Conservation (phyloP, 495 filamentous ascomycete species). For the Podospora anserina region DNA sequence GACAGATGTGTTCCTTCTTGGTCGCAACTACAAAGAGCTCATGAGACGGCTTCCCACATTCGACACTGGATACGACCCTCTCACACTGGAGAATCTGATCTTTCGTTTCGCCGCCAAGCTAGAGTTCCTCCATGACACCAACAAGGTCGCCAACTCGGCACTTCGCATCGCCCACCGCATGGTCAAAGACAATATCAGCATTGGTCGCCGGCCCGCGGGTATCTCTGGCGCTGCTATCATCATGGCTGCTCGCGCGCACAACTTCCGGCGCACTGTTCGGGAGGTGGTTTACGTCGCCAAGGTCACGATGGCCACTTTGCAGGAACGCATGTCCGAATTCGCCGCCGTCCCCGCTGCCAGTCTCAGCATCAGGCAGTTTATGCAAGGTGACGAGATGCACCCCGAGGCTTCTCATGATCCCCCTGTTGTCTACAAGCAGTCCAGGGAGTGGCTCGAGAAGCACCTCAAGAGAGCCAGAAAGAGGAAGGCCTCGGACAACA, state of each 20-base stretch:
- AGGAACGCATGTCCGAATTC: constrained; percentile 86
- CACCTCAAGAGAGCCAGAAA: constrained; percentile 45
- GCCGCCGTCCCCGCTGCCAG: constrained; percentile 72
- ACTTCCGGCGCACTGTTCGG: constrained; percentile 83
- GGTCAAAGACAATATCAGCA: constrained; percentile 93
- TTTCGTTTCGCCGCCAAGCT: constrained; percentile 83
- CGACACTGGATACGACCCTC: constrained; percentile 49
- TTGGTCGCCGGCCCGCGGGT: constrained; percentile 87
- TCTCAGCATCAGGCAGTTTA: constrained; percentile 83
- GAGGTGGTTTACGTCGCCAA: constrained; percentile 97
- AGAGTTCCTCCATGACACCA: constrained; percentile 75
- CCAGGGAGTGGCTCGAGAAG: constrained; percentile 49
- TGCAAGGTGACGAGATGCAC: constrained; percentile 51
- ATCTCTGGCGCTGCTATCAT: constrained; percentile 93
- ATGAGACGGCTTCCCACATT: constrained; percentile 60
- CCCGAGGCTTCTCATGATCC: constrained; percentile 64
- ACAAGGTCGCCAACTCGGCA: constrained; percentile 81
- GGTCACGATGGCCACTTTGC: constrained; percentile 85
- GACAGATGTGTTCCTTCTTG: constrained; percentile 89
- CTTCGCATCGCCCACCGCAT: constrained; percentile 83
- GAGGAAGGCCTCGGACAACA: constrained; percentile 23
- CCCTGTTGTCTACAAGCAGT: constrained; percentile 71
- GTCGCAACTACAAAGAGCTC: constrained; percentile 74
- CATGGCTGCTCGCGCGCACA: constrained; percentile 94
- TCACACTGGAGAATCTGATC: constrained; percentile 82